Base-by-base conservation (phyloP, 1,284 basidiomycete species). In the Trichosporon ovoides region DNA sequence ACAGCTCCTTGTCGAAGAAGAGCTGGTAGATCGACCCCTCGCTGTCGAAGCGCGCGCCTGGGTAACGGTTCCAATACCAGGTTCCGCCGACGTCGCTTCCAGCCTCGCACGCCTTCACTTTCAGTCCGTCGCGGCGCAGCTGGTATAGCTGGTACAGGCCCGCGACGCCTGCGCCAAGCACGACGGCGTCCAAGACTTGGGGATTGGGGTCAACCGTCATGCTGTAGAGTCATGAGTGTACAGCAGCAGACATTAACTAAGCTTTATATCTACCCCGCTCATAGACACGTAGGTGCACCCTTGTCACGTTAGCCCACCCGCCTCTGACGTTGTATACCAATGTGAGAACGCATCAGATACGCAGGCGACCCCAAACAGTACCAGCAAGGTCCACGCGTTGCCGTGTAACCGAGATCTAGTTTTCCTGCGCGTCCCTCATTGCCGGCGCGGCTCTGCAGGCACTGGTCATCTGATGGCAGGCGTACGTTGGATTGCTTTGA, bases 31-130 rank as follows among this genome's bases (percentile, higher is more conserved):
- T 61, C 28, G 22, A 28, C 3, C 18, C 43, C 31, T 61, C 60
- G 3, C 40, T 50, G 56, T 61, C 60, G 36, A 57, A 61, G 1
- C 56, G 56, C 11, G 60, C 56, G 12, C 56, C 60, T 0, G 60
- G 60, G 37, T 61, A 61, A 5, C 60, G 56, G 56, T 61, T 61
- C 60, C 60, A 61, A 56, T 52, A 61, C 60, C 60, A 61, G 2
- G 60, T 61, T 4, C 60, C 60, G 11, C 56, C 60, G 19, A 61
- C 53, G 49, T 61, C 53, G 36, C 33, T 24, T 24, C 56, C 60
- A 0, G 56, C 56, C 33, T 61, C 60, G 37, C 48, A 61, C 19
- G 14, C 18, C 11, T 19, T 33, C 3, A 50, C 37, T 28, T 57
- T 58, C 51, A 58, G 37, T 10, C 60, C 60, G 1, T 28, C 50